Base-by-base conservation (phyloP, 148 eudicot genomes). In the Beta vulgaris region DNA sequence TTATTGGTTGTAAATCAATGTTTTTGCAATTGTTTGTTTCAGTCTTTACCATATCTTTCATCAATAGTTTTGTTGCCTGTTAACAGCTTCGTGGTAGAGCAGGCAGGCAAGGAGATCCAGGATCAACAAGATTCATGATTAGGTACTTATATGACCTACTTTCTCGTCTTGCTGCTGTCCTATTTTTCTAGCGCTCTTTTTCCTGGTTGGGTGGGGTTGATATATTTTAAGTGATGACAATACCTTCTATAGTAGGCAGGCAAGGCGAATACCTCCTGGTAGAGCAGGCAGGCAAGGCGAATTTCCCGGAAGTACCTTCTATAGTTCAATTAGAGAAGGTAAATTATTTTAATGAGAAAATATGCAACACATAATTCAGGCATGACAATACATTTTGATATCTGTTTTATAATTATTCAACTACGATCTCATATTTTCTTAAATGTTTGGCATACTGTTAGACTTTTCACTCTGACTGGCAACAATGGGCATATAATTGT, bases 41-140 rank as follows among this genome's bases (percentile, higher is more conserved):
- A n/a, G 58, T 3, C 21, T 44, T n/a, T 68, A 65, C 58, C 54
- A 39, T 28, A 59, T 12, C 3, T 21, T 67, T 34, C 36, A 10
- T 21, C 25, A 14, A 25, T 31, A 7, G 29, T 4, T 63, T 37
- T 70, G 31, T 82, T n/a, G n/a, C 64, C 82, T 74, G n/a, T 39
- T 69, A 55, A 55, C 85, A 95, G 99, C 96, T 95, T 54, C 97
- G 99, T 81, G 99, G 99, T 69, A 89, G 99, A 85, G 96, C 99
- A 60, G 99, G 96, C 48, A 90, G 99, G 78, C 99, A 95, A 82
- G 99, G 99, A 61, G 99, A 95, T 89, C 99, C 94, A 29, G 99
- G 99, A 60, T 95, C 99, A 72, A 90, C 99, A 65, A 85, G 97
- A 81, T 95, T 95, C 81, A 89, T 95, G 96, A 86, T 95, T 74